These are phyloP conservation scores for Candida corydali DNA, from an alignment of 805 yeast genomes.

Conservation along the genomic window DNA sequence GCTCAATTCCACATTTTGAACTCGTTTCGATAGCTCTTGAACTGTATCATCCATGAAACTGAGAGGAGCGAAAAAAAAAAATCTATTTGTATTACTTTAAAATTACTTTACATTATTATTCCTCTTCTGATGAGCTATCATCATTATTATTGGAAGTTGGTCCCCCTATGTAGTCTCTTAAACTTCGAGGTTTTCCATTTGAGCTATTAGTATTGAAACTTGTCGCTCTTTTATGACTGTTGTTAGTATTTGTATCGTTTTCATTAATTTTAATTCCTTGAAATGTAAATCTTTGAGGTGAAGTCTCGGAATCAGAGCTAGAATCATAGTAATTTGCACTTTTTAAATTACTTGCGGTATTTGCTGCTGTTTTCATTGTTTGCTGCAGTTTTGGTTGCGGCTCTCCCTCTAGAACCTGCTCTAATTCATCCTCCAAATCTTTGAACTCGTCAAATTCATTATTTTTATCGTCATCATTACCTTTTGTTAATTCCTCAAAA, in stretches of 20 bases:
- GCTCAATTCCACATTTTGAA: conserved; percentile 1
- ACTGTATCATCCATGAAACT: conserved; percentile 7
- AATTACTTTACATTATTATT: conserved; percentile 4
- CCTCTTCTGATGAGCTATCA: conserved; percentile 28
- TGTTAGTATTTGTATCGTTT: conserved; percentile 13
- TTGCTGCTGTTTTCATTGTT: not conserved
- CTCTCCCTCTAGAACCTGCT: conserved; percentile 35
- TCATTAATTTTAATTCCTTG: conserved; percentile 24
- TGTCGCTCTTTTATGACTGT: not conserved
- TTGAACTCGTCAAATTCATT: conserved; percentile 37
- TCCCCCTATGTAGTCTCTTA: conserved; percentile 34
- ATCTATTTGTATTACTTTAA: not conserved
- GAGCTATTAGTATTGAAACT: not conserved
- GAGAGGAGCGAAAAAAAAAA: not conserved
- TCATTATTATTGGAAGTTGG: conserved; percentile 14
- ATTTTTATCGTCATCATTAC: conserved; percentile 8
- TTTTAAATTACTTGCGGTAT: not conserved
- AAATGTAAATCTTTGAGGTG: conserved; percentile 11
- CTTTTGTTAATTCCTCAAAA: conserved; percentile 29
- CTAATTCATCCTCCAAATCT: conserved; percentile 39
- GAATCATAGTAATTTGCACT: conserved; percentile 7
- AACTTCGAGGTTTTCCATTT: conserved; percentile 32
- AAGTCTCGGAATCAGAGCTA: conserved; percentile 1
- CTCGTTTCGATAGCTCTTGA: conserved; percentile 4
- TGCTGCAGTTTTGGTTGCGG: not conserved